phyloP scores from a whole-genome alignment of 2,329 filamentous ascomycete genomes.

The Incumbomyces delicatus region DNA sequence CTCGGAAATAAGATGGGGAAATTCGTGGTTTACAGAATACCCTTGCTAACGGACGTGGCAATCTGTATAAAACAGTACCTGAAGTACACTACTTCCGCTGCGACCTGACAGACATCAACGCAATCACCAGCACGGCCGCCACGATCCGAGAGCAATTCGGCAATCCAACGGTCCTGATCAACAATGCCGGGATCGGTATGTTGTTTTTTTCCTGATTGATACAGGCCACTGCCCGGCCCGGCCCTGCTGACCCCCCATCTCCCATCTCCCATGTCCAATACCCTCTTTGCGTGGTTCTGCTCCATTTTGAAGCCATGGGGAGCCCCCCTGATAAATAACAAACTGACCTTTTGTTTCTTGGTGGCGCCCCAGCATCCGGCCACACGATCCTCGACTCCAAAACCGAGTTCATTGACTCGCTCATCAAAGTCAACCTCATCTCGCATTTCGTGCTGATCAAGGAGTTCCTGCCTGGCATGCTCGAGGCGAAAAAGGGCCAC shows the following conservation, averaged over 20 bases:
- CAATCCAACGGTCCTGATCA: constrained; percentile 59
- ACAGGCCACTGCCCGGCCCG: neutral
- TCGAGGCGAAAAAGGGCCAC: constrained; percentile 58
- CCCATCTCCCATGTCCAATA: neutral
- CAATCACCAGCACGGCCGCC: constrained; percentile 32
- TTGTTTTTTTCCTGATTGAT: too few species aligned
- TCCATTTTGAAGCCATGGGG: too few species aligned
- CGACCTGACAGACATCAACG: constrained; percentile 54
- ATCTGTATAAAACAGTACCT: constrained; percentile 25
- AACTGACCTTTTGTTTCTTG: too few species aligned
- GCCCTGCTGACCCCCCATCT: neutral
- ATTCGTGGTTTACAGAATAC: too few species aligned
- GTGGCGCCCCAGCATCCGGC: constrained; percentile 32
- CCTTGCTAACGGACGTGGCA: too few species aligned
- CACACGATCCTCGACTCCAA: constrained; percentile 51
- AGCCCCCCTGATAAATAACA: too few species aligned
- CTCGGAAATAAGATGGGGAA: too few species aligned
- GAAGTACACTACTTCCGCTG: constrained; percentile 59
- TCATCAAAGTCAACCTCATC: constrained; percentile 62
- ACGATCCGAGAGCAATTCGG: constrained; percentile 49
- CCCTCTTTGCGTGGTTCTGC: too few species aligned
- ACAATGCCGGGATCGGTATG: constrained; percentile 58
- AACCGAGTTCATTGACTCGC: constrained; percentile 52
- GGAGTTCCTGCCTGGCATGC: constrained; percentile 59
- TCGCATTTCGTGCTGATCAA: constrained; percentile 58